Evolutionary conservation across 495 filamentous ascomycete genomes (phyloP), one percentile per base, ranked within the genome.

Genomic region (Penicillium goetzii): DNA sequence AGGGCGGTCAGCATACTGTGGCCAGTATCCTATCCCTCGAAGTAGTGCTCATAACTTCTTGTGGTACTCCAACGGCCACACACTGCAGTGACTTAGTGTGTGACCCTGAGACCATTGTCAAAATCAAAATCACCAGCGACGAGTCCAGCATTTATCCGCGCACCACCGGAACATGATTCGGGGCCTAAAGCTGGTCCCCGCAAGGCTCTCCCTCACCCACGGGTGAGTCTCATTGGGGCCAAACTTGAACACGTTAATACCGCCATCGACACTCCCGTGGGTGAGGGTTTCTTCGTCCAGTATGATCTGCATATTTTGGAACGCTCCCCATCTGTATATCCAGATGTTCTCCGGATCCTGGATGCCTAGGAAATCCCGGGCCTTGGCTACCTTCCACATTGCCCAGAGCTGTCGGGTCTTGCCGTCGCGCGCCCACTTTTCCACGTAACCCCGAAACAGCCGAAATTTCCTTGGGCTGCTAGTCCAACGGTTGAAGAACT

Each of bases 101-200:
- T n/a, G n/a, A n/a, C n/a, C n/a, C n/a, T n/a, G n/a, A n/a, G n/a
- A n/a, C n/a, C n/a, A n/a, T n/a, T n/a, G n/a, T n/a, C n/a, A n/a
- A n/a, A n/a, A n/a, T n/a, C n/a, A n/a, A 32, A 32, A 32, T 32
- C 9, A 32, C 36, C 36, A 40, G 14, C 3, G 14, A 5, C 53
- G 32, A 34, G 6, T 21, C 21, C 49, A 19, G 36, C 49, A 54
- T 1, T 8, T 3, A 23, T 14, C 36, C 6, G 4, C 50, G 4
- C 59, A 61, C 32, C 49, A 40, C 15, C 34, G 59, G 30, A 61
- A 33, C 50, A 54, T 28, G 19, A 61, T 41, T 9, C 51, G 50
- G 6, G 38, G 26, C 9, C 19, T 38, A 34, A 54, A 33, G 38
- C 47, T 26, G 21, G 50, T 10, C 23, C 25, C 1, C 1, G 4